A percentile compares a stretch with the other conserved stretches of the same genome.
Evolutionary conservation across 176 grass and related monocot species (phyloP).

Genomic region (Triticum dicoccoides): DNA sequence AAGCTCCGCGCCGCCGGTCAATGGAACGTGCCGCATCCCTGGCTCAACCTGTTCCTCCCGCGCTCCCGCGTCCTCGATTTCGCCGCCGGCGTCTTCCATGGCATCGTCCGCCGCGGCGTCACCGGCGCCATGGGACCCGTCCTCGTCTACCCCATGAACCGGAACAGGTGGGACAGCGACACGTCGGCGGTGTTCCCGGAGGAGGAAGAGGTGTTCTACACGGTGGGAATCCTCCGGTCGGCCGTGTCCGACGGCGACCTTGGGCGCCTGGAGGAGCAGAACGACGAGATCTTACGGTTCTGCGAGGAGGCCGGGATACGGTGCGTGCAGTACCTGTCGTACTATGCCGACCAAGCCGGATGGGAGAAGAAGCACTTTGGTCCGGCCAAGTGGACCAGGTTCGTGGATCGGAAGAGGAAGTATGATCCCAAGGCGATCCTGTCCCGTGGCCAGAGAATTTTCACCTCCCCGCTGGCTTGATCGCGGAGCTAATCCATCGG

Average conservation of each 20-base stretch:
- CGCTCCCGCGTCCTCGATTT: constrained; percentile 66
- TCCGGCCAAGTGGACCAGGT: constrained; percentile 39
- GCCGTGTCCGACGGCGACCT: constrained; percentile 24
- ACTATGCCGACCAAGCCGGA: constrained; percentile 39
- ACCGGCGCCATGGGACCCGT: constrained; percentile 29
- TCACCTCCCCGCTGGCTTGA: constrained; percentile 26
- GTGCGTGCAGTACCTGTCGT: constrained; percentile 59
- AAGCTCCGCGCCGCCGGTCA: constrained; percentile 43
- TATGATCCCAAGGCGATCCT: constrained; percentile 59
- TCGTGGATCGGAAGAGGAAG: constrained; percentile 38
- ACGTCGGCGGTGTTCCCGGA: constrained; percentile 52
- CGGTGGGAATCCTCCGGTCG: constrained; percentile 49
- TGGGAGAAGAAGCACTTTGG: constrained; percentile 80
- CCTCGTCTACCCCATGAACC: constrained; percentile 75
- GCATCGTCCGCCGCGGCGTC: constrained; percentile 31
- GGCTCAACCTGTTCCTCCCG: constrained; percentile 75
- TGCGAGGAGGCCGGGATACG: constrained; percentile 45
- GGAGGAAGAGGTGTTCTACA: constrained; percentile 72
- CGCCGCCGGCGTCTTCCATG: constrained; percentile 52
- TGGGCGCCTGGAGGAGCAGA: constrained; percentile 48
- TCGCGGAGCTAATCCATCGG: background rate
- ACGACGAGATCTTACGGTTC: constrained; percentile 42
- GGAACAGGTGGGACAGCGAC: constrained; percentile 52
- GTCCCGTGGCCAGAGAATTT: constrained; percentile 52
- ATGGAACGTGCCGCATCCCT: constrained; percentile 80